Conservation (phyloP, 164 flowering plant genomes). For the Magnolia officinalis region DNA sequence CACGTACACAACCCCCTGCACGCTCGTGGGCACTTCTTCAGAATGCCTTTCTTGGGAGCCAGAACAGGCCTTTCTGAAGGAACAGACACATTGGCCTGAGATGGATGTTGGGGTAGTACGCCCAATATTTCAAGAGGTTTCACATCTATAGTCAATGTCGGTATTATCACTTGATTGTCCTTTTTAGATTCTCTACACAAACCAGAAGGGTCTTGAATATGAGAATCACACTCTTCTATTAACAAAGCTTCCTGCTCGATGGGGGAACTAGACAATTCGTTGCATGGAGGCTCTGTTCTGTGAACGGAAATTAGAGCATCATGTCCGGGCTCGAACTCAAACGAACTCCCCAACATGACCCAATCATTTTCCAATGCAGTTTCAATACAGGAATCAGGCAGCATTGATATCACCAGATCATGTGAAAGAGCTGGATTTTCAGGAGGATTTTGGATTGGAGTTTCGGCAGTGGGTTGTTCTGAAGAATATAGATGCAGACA, state of each 20-base stretch:
- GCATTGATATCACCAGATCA: conserved; percentile 1
- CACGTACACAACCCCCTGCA: conserved; percentile 66
- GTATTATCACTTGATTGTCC: neutral
- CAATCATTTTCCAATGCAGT: conserved; percentile 6
- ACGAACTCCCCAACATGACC: neutral
- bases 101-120: conserved; percentile 6
- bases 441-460: neutral
- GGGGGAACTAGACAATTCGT: conserved; percentile 3
- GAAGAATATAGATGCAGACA: neutral
- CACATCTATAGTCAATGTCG: neutral
- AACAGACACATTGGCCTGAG: conserved; percentile 10
- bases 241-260: conserved; percentile 3
- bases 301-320: conserved; percentile 3
- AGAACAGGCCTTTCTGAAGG: conserved; percentile 8
- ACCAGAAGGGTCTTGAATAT: conserved; percentile 1
- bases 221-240: conserved; percentile 3
- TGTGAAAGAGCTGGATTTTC: neutral
- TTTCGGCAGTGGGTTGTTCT: neutral
- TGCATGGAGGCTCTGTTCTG: neutral
- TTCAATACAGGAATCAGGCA: conserved; percentile 4
- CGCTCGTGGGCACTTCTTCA: conserved; percentile 52
- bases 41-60: conserved; percentile 42
- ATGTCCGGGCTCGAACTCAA: conserved; percentile 1
- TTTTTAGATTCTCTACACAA: conserved; percentile 8
- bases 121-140: conserved; percentile 16